A percentile compares a stretch with the other conserved stretches of the same genome.
Conservation (phyloP, 306 rosid genomes). For the Ammopiptanthus mongolicus region DNA sequence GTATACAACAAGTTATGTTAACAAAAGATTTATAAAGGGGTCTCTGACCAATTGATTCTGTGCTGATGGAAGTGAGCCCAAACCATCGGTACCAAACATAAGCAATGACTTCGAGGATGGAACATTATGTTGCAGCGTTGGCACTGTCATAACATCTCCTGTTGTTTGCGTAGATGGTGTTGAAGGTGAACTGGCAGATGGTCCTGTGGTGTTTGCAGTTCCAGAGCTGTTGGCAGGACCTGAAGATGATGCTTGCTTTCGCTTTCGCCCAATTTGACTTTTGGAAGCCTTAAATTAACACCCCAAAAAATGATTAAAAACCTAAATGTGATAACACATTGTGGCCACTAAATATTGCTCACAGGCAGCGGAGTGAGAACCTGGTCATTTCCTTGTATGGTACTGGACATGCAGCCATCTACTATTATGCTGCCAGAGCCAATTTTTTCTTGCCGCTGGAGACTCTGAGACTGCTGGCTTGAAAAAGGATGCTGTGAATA, state of each 20-base stretch:
- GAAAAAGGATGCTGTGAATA: constrained; percentile 41
- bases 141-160: constrained; percentile 43
- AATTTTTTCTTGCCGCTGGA: constrained; percentile 45
- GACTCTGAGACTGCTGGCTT: constrained; percentile 43
- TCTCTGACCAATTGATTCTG: constrained; percentile 57
- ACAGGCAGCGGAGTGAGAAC: constrained; percentile 28
- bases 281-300: constrained; percentile 43
- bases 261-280: constrained; percentile 44
- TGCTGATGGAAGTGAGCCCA: constrained; percentile 47
- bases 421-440: constrained; percentile 30
- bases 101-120: constrained; percentile 49
- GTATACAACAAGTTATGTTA: not conserved
- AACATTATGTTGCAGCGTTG: constrained; percentile 45
- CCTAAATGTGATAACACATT: not conserved
- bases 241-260: constrained; percentile 56
- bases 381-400: constrained; percentile 58
- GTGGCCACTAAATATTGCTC: constrained; percentile 3
- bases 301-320: constrained; percentile 14
- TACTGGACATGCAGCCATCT: constrained; percentile 38
- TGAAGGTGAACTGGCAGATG: constrained; percentile 53
- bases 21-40: not conserved
- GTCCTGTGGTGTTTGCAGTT: constrained; percentile 59
- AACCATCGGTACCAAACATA: constrained; percentile 46
- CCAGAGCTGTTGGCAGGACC: constrained; percentile 64
- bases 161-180: constrained; percentile 51